Conservation (phyloP, 805 yeast genomes). For the Hanseniaspora hatyaiensis region DNA sequence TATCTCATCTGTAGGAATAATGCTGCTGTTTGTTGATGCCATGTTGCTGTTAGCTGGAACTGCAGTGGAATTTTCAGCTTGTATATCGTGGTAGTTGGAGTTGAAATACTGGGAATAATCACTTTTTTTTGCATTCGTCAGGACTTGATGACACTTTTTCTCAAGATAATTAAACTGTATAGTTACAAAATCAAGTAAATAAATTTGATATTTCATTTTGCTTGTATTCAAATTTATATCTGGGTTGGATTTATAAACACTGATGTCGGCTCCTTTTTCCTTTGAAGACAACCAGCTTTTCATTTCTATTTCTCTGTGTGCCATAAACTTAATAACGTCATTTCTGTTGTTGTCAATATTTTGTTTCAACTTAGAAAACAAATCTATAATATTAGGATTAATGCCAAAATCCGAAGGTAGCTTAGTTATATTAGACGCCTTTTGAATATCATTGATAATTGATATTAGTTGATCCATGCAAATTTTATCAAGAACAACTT, state of each 20-base stretch:
- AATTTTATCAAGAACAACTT: background rate
- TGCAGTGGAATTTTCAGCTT: background rate
- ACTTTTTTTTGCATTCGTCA: background rate
- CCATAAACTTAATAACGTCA: conserved; percentile 33
- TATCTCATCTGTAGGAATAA: conserved; percentile 20
- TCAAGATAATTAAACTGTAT: conserved; percentile 21
- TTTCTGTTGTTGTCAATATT: conserved; percentile 50
- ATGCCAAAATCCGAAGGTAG: conserved; percentile 61
- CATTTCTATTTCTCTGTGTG: conserved; percentile 43
- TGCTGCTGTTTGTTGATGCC: background rate
- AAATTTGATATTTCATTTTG: conserved; percentile 30
- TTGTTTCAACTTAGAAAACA: conserved; percentile 49
- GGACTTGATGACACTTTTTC: conserved; percentile 11
- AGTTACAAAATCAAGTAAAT: conserved; percentile 22
- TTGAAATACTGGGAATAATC: conserved; percentile 13
- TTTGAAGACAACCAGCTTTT: conserved; percentile 61
- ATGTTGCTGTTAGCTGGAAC: background rate
- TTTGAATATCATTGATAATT: conserved; percentile 26
- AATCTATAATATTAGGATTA: conserved; percentile 59
- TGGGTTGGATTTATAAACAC: conserved; percentile 40
- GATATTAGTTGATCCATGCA: conserved; percentile 23
- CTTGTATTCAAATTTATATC: conserved; percentile 24
- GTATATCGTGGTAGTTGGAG: conserved; percentile 3
- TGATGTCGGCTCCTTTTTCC: conserved; percentile 40
- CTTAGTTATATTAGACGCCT: conserved; percentile 20